A percentile compares a stretch with the other conserved stretches of the same genome.
Evolutionary conservation across 176 grass and related monocot genomes (phyloP).

Genomic region (Cenchrus purpureus): DNA sequence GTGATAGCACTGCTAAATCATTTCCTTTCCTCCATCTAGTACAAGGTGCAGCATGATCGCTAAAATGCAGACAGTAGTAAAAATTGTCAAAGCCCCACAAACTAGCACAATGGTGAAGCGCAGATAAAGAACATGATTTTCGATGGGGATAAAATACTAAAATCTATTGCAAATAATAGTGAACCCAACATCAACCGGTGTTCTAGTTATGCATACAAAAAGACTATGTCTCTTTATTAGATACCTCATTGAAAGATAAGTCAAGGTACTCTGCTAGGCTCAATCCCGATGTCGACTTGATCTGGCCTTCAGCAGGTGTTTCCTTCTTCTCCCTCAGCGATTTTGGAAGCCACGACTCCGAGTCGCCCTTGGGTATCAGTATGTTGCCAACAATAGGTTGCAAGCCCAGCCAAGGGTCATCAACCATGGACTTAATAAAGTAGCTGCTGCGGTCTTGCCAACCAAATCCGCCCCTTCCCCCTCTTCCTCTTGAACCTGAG

Average conservation of each 20-base stretch:
- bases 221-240: constrained; percentile 25
- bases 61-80: background rate
- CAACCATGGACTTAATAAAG: constrained; percentile 44
- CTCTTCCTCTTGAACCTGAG: constrained; percentile 45
- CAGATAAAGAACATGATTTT: background rate
- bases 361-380: constrained; percentile 32
- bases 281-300: constrained; percentile 28
- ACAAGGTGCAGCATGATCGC: constrained; percentile 1
- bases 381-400: constrained; percentile 56
- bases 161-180: background rate
- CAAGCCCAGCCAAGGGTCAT: constrained; percentile 57
- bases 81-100: background rate
- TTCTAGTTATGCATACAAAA: constrained; percentile 5
- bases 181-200: constrained; percentile 7
- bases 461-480: constrained; percentile 33
- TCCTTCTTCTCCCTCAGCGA: constrained; percentile 40
- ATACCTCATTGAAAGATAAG: constrained; percentile 55
- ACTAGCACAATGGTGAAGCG: background rate
- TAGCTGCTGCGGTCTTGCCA: constrained; percentile 25
- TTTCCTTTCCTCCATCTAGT: background rate
- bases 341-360: constrained; percentile 45
- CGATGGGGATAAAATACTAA: background rate
- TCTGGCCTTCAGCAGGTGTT: constrained; percentile 26
- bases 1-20: background rate
- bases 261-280: constrained; percentile 57